Base-by-base conservation (phyloP, 169 alveolate species). In the Babesia bigemina region DNA sequence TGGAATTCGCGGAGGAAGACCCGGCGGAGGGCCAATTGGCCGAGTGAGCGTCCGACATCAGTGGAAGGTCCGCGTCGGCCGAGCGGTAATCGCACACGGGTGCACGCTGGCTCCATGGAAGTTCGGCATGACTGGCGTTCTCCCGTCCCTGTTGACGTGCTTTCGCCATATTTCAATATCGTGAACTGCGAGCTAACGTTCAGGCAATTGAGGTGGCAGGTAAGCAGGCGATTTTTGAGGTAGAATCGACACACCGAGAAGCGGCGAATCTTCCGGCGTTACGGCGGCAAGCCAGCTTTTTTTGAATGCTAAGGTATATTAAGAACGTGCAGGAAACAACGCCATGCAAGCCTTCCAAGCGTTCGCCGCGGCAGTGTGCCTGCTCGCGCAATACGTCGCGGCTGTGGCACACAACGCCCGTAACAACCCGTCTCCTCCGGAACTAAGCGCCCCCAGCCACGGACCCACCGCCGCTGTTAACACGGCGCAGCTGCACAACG, bases 1-100 rank as follows among this genome's bases (percentile, higher is more conserved):
- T 95, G 33, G 96, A 95, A 72, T 86, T 92, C 79, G 96, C 97
- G 13, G 84, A 93, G 76, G 74, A 79, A 21, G 22, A 76, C 7
- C 61, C 4, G 19, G 63, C 8, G 17, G 52, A 17, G 16, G 58
- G 17, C 19, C 39, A 33, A 33, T 33, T 6, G 39, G 39, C 39
- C 39, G 39, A 33, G 39, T 33, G 39, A 33, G 39, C 39, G 6
- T 4, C 2, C 39, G 39, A 33, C 39, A 33, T 33, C 39, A 33
- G 6, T 33, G 39, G 39, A 33, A 33, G 39, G 39, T 14, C 59
- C 33, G 9, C 13, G 59, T 7, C 59, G 14, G 59, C 33, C 13
- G 59, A 52, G 22, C 45, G 66, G 28, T 17, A 47, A 44, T 48
- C 44, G 73, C 73, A 45, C 22, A 14, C 1, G 73, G 73, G 73